phyloP scores from a whole-genome alignment of 2,329 filamentous ascomycete genomes.

The Nemania sp. region DNA sequence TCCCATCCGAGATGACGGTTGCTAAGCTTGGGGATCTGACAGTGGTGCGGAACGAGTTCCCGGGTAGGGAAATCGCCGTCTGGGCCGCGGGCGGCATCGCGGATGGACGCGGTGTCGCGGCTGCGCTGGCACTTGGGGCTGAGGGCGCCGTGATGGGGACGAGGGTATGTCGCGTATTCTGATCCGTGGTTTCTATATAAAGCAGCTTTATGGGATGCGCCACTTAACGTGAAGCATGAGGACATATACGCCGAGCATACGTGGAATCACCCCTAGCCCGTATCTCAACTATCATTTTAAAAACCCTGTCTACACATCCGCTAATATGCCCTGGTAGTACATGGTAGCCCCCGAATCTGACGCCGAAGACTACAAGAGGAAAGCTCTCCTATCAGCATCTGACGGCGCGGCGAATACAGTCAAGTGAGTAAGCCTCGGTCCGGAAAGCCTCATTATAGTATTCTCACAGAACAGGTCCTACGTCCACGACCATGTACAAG shows the following conservation, averaged over 20 bases:
- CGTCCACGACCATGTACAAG: slow-evolving; percentile 50
- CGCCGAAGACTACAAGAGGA: slow-evolving; percentile 49
- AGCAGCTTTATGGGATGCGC: neutral
- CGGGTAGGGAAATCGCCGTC: slow-evolving; percentile 48
- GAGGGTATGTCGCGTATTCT: slow-evolving; percentile 42
- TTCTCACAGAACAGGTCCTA: slow-evolving; percentile 43
- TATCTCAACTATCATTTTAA: neutral
- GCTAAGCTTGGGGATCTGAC: neutral
- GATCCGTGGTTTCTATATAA: too few species aligned
- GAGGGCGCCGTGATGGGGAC: slow-evolving; percentile 48
- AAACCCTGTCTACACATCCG: neutral
- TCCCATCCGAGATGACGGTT: neutral
- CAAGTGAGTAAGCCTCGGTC: slow-evolving; percentile 47
- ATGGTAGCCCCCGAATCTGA: slow-evolving; percentile 53
- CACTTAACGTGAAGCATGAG: neutral
- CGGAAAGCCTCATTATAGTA: neutral
- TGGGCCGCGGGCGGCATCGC: slow-evolving; percentile 64
- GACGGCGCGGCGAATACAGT: slow-evolving; percentile 53
- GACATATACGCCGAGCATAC: neutral
- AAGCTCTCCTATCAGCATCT: slow-evolving; percentile 49
- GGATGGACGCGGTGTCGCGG: slow-evolving; percentile 60
- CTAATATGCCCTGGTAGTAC: slow-evolving; percentile 47
- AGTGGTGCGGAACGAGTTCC: slow-evolving; percentile 48
- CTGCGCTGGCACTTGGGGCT: slow-evolving; percentile 59
- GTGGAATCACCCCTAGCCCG: too few species aligned